Evolutionary conservation across 352 stramenopile species (phyloP).

Genomic region (Globisporangium spiculum): DNA sequence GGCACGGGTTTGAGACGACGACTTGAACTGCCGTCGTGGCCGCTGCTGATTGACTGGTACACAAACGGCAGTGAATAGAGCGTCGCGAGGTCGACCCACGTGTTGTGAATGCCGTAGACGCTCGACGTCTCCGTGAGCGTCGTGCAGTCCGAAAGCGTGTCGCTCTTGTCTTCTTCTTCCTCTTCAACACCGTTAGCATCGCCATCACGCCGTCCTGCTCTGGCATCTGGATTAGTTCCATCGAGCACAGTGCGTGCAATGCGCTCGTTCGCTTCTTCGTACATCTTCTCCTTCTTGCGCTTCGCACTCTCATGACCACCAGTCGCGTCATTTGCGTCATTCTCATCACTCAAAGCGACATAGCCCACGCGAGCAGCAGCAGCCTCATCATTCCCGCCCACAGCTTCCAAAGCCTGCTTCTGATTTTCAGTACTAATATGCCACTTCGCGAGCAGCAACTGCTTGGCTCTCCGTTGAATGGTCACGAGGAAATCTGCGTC

Average conservation of each 20-base stretch:
- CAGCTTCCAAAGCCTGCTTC: not conserved
- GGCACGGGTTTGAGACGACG: constrained; percentile 59
- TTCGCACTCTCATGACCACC: constrained; percentile 10
- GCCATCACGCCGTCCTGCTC: constrained; percentile 2
- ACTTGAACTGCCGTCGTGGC: constrained; percentile 8
- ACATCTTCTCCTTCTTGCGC: constrained; percentile 30
- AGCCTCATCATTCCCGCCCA: not conserved
- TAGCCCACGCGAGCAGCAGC: not conserved
- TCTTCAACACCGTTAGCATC: not conserved
- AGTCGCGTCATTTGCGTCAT: not conserved
- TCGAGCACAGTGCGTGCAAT: constrained; percentile 59
- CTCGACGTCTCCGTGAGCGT: constrained; percentile 67
- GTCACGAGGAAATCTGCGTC: constrained; percentile 21
- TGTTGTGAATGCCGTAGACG: constrained; percentile 76
- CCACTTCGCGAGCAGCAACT: constrained; percentile 27
- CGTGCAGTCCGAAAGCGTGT: constrained; percentile 75
- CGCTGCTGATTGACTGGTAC: constrained; percentile 26
- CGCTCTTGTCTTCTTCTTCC: constrained; percentile 68
- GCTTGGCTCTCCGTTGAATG: constrained; percentile 26
- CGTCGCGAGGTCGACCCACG: constrained; percentile 74
- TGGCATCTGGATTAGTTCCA: constrained; percentile 9
- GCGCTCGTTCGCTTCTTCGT: constrained; percentile 59
- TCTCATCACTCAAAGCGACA: not conserved
- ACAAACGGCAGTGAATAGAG: constrained; percentile 78
- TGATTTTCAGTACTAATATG: constrained; percentile 10